Conservation (phyloP, 306 rosid species). For the Castanopsis chinensis region DNA sequence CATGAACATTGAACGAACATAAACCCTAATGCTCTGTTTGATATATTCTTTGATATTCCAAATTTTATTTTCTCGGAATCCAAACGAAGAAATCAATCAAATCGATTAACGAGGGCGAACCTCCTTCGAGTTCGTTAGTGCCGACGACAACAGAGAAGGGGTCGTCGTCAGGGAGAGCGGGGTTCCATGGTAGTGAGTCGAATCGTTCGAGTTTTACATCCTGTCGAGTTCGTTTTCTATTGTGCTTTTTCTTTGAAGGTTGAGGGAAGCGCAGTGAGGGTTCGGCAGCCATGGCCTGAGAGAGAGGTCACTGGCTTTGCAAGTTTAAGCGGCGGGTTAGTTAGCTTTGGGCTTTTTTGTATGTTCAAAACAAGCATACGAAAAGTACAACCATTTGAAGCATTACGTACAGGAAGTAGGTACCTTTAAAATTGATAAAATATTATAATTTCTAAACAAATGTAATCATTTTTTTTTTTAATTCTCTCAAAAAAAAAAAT, state of each 20-base stretch:
- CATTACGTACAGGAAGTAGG: no score
- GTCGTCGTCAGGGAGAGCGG: conserved; percentile 48
- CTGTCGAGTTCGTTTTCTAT: conserved; percentile 36
- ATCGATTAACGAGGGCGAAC: conserved; percentile 25
- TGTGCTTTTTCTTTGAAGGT: conserved; percentile 28
- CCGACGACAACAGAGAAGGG: conserved; percentile 52
- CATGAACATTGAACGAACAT: not conserved
- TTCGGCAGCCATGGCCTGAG: conserved; percentile 31
- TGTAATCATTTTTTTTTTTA: no score
- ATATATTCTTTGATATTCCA: no score
- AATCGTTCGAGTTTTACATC: conserved; percentile 55
- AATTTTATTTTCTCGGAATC: no score
- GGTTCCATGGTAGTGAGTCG: conserved; percentile 68
- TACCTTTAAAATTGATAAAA: no score
- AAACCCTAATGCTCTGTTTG: not conserved
- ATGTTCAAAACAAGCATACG: no score
- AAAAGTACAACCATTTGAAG: no score
- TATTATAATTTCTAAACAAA: no score
- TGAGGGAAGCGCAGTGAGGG: conserved; percentile 1
- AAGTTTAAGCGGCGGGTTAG: not conserved
- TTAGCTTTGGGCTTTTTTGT: no score
- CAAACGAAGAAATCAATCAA: not conserved
- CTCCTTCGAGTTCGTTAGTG: conserved; percentile 87
- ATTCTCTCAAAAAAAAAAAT: no score
- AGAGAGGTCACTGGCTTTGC: not conserved